Evolutionary conservation across 2,329 filamentous ascomycete species (phyloP).

Genomic region (Venturia nashicola): DNA sequence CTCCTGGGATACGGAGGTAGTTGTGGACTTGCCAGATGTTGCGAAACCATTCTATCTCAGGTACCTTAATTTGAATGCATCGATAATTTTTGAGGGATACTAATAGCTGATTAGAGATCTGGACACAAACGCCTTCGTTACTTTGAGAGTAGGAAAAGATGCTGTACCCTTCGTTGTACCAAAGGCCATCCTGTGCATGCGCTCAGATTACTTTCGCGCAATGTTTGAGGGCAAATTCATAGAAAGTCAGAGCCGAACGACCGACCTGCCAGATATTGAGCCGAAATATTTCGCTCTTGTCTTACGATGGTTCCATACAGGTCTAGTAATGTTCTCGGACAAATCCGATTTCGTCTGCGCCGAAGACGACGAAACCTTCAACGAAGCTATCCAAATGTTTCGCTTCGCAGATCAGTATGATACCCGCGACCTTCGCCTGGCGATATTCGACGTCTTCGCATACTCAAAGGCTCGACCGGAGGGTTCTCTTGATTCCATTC

Average conservation of each 20-base stretch:
- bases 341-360: background rate
- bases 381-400: background rate
- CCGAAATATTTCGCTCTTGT: background rate
- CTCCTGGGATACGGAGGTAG: background rate
- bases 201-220: background rate
- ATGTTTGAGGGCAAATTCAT: background rate
- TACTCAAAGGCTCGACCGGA: too few species aligned
- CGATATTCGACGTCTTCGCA: too few species aligned
- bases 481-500: too few species aligned
- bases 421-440: too few species aligned
- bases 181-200: background rate
- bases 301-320: background rate
- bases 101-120: background rate
- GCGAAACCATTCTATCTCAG: background rate
- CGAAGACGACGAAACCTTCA: background rate
- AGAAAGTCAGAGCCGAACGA: background rate
- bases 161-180: background rate
- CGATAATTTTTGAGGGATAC: background rate
- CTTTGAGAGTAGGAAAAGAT: background rate
- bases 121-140: background rate
- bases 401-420: background rate
- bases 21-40: background rate
- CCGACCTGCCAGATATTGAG: background rate
- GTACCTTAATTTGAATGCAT: background rate
- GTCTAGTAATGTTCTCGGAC: background rate